Conservation (phyloP, 768 basidiomycete genomes). For the Trametes punicea region DNA sequence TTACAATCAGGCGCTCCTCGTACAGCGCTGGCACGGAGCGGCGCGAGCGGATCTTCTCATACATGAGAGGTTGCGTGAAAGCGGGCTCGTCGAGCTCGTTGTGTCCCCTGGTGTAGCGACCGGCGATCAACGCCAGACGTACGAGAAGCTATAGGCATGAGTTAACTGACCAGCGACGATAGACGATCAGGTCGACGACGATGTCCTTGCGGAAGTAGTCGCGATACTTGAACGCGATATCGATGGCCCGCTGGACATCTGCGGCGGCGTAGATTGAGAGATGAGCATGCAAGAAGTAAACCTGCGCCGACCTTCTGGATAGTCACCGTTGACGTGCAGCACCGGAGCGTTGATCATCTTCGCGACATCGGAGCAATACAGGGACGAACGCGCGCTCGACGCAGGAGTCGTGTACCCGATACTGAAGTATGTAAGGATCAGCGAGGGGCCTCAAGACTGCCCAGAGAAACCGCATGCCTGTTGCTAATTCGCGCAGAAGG, state of each 20-base stretch:
- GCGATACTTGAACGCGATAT: conserved; percentile 85
- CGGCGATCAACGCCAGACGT: background rate
- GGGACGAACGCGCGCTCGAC: conserved; percentile 74
- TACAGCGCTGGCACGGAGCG: conserved; percentile 79
- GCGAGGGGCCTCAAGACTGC: background rate
- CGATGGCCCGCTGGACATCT: conserved; percentile 85
- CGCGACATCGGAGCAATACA: conserved; percentile 85
- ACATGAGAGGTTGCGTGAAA: conserved; percentile 90
- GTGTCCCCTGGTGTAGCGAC: conserved; percentile 56
- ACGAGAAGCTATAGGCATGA: background rate
- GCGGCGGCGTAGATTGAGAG: background rate
- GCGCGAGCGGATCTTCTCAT: conserved; percentile 76
- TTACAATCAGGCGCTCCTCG: conserved; percentile 72
- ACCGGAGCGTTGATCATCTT: conserved; percentile 91
- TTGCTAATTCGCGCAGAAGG: conserved; percentile 40
- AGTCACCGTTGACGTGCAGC: conserved; percentile 88
- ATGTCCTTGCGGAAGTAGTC: conserved; percentile 89
- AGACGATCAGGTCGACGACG: conserved; percentile 85
- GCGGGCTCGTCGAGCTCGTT: conserved; percentile 87
- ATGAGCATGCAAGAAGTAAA: background rate
- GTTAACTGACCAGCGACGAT: conserved; percentile 66
- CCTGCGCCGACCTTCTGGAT: conserved; percentile 65
- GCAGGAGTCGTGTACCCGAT: conserved; percentile 93
- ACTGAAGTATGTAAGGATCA: conserved; percentile 36
- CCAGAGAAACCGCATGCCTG: conserved; percentile 39